Base-by-base conservation (phyloP, 1,284 basidiomycete species). In the Cryptococcus maquisensis region DNA sequence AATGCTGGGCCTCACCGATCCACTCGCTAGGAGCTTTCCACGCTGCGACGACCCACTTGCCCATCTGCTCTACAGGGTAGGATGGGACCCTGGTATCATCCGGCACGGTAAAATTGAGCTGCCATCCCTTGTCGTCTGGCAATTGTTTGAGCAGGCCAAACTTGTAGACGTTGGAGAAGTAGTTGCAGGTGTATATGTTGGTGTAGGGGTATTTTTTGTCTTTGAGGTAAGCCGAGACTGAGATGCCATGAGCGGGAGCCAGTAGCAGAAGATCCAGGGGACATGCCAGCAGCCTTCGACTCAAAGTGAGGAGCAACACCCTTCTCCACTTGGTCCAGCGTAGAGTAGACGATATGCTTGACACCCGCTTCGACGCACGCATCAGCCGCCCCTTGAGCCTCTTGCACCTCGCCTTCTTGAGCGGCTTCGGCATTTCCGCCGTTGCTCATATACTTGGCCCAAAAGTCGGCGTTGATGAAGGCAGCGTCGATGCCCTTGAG, bases 31-130 rank as follows among this genome's bases (percentile, higher is more conserved):
- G 67, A n/a, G 64, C 62, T 38, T 61, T 55, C 35, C 71, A 52
- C 7, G 67, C 66, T 3, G 57, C 63, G 13, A 68, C 59, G 2
- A 68, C 69, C 47, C 61, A 71, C 3, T 63, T 62, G 10, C 69
- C 71, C 36, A 64, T 71, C 54, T 73, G 68, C 50, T 65, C 65
- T 23, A 65, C 57, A 1, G 65, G 60, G 47, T 57, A 71, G n/a
- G 58, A 56, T 4, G 64, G 63, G 13, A 71, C 51, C 4, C 42
- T 28, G 24, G 57, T 57, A 52, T 71, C 61, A 44, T 66, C 66
- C 2, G 63, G 65, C n/a, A 66, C 57, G 13, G 66, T 61, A 18
- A 67, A 52, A 41, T 59, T 51, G 36, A 71, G 50, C 6, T 61
- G n/a, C 12, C 61, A 46, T 12, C 47, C 36, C 35, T 54, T 48